Evolutionary conservation across 2,329 filamentous ascomycete species (phyloP).

Genomic region (Microdochium bolleyi): DNA sequence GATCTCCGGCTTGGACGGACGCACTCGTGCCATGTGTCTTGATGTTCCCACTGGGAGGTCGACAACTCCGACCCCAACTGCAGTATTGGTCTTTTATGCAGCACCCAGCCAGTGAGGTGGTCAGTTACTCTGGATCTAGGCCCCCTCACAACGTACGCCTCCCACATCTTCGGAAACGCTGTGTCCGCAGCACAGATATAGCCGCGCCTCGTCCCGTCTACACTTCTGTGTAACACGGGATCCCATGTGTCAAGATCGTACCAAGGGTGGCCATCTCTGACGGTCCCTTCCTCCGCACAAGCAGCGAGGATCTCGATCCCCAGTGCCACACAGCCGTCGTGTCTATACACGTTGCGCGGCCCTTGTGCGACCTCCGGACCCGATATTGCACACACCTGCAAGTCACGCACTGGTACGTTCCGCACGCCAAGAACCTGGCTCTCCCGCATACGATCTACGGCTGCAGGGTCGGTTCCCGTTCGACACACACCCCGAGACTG

Average conservation of each 20-base stretch:
- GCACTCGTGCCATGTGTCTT: not conserved
- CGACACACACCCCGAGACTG: too few species aligned
- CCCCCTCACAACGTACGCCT: not conserved
- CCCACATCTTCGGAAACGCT: not conserved
- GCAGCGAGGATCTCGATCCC: too few species aligned
- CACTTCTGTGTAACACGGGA: not conserved
- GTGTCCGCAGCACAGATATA: not conserved
- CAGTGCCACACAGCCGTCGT: too few species aligned
- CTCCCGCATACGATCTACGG: too few species aligned
- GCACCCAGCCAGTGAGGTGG: not conserved
- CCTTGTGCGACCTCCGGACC: too few species aligned
- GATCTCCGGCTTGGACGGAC: not conserved
- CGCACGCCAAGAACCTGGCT: too few species aligned
- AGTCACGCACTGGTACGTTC: too few species aligned
- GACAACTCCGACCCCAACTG: not conserved
- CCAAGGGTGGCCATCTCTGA: not conserved
- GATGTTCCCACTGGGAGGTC: not conserved
- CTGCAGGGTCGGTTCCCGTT: too few species aligned
- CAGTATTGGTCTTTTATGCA: not conserved
- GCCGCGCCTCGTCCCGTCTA: not conserved
- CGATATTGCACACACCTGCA: too few species aligned
- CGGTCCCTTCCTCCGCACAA: too few species aligned
- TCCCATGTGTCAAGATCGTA: not conserved
- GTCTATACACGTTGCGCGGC: too few species aligned
- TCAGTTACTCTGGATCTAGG: not conserved